phyloP scores from a whole-genome alignment of 2,329 filamentous ascomycete species.

The Venturia nashicola region DNA sequence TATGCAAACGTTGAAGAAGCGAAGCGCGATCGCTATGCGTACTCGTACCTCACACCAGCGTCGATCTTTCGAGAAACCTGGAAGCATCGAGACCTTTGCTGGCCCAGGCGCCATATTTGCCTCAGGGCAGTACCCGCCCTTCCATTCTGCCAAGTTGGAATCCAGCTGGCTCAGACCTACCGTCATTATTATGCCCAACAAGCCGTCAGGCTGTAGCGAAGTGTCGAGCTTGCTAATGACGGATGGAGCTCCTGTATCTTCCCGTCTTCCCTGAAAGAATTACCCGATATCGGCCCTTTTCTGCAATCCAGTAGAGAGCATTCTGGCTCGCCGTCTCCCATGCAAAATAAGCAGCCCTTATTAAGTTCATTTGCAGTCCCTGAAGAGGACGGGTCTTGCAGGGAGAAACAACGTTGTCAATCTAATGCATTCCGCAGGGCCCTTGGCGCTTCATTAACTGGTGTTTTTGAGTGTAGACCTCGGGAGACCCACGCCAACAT shows the following conservation, averaged over 20 bases:
- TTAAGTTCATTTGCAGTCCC: background rate
- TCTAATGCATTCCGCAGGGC: background rate
- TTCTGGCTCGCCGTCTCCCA: background rate
- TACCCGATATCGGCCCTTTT: background rate
- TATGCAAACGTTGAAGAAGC: background rate
- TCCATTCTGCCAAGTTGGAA: no score
- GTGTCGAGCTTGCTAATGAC: no score
- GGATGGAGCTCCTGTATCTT: background rate
- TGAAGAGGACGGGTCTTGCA: background rate
- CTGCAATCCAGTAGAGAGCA: background rate
- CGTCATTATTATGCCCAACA: no score
- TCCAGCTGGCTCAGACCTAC: no score
- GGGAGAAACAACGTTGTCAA: background rate
- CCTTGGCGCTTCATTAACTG: background rate
- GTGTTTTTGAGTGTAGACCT: background rate
- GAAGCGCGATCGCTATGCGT: background rate
- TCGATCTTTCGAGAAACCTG: no score
- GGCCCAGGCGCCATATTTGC: background rate
- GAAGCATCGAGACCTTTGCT: background rate
- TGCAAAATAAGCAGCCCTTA: background rate
- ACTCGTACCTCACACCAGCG: no score
- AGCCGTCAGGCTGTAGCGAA: no score
- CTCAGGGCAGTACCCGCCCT: no score
- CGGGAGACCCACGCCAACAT: background rate
- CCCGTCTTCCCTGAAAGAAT: background rate